Percentiles rank a stretch among this genome's conserved stretches.
Conservation (phyloP, 225 moss, liverwort and hornwort genomes). For the Ulota crispa region DNA sequence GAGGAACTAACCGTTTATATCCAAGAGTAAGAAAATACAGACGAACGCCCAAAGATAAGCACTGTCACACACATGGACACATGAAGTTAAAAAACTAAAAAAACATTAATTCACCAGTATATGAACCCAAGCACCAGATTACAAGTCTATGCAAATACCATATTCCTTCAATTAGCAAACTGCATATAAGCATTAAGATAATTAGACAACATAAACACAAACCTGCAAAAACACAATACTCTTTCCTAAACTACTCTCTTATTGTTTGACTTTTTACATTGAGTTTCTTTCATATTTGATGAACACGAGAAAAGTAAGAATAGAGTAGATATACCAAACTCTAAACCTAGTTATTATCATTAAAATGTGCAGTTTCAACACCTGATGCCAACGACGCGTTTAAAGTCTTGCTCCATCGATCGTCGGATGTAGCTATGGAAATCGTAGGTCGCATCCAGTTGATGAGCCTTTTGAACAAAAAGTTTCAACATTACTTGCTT, state of each 20-base stretch:
- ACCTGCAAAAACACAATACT: neutral
- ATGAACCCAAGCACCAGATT: neutral
- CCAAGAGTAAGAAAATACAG: slow-evolving; percentile 49
- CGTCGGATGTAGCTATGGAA: slow-evolving; percentile 88
- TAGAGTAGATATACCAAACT: neutral
- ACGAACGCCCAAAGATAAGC: slow-evolving; percentile 48
- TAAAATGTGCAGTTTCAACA: neutral
- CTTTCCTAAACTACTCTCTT: neutral
- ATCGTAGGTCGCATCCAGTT: slow-evolving; percentile 49
- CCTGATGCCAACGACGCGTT: slow-evolving; percentile 90
- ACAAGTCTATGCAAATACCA: neutral
- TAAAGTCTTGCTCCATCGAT: slow-evolving; percentile 89
- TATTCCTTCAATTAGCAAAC: no score
- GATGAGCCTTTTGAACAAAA: slow-evolving; percentile 53
- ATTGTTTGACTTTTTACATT: neutral
- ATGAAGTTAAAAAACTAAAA: neutral
- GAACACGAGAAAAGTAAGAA: neutral
- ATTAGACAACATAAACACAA: neutral
- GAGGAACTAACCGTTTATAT: slow-evolving; percentile 37
- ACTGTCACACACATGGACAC: slow-evolving; percentile 18
- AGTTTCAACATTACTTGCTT: neutral
- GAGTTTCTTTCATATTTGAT: neutral
- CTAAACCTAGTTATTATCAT: no score
- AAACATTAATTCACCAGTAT: neutral
- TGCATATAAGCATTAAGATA: neutral